Conservation (phyloP, 495 filamentous ascomycete genomes). For the Aspergillus heteromorphus region DNA sequence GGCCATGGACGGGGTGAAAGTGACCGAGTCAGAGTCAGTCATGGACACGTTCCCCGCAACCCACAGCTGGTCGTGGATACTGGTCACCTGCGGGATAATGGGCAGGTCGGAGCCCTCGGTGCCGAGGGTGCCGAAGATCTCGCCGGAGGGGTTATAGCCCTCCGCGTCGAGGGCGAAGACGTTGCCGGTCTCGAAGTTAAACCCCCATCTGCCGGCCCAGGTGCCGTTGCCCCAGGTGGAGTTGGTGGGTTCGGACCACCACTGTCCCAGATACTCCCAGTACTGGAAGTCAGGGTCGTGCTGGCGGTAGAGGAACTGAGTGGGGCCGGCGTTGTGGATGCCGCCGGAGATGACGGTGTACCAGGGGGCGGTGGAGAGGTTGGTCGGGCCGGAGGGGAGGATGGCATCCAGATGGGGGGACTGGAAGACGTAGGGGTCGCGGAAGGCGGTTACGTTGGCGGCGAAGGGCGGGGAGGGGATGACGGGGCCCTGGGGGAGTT, state of each 20-base stretch:
- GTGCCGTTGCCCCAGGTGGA: constrained; percentile 19
- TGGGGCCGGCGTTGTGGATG: constrained; percentile 13
- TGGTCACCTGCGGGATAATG: constrained; percentile 7
- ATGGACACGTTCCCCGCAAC: constrained; percentile 9
- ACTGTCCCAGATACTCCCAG: constrained; percentile 20
- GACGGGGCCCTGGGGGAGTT: constrained; percentile 11
- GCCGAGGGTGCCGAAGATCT: constrained; percentile 15
- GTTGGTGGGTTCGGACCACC: constrained; percentile 18
- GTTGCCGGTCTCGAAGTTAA: constrained; percentile 21
- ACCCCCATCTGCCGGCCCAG: constrained; percentile 19
- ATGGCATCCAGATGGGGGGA: constrained; percentile 10
- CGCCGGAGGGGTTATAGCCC: constrained; percentile 13
- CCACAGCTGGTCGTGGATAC: constrained; percentile 21
- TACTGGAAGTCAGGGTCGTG: constrained; percentile 12
- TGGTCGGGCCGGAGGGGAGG: neutral
- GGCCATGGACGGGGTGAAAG: constrained; percentile 18
- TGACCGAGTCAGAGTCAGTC: neutral
- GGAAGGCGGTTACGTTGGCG: constrained; percentile 18
- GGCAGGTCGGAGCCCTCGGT: constrained; percentile 12
- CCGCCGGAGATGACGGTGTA: constrained; percentile 19
- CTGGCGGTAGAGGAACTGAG: constrained; percentile 19
- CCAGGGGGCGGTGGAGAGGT: constrained; percentile 13
- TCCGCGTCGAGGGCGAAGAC: constrained; percentile 12
- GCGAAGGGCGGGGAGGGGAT: constrained; percentile 14
- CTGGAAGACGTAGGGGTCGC: constrained; percentile 21